phyloP scores from a whole-genome alignment of 345 rosid species.

The Geranium brycei region DNA sequence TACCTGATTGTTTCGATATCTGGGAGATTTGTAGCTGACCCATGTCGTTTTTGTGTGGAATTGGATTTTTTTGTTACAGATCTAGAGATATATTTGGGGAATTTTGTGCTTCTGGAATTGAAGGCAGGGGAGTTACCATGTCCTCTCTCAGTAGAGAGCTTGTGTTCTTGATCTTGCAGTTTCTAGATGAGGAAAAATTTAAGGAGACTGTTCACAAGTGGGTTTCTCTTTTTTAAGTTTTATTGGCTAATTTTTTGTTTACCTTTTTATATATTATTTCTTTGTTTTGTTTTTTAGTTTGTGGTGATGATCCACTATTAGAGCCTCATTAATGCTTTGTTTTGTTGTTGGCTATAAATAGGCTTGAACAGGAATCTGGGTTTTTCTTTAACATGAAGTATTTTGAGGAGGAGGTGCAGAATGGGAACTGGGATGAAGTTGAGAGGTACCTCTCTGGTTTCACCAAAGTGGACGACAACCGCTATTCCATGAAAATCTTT shows the following conservation, averaged over 20 bases:
- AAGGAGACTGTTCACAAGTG: constrained; percentile 98
- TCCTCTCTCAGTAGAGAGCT: constrained; percentile 99
- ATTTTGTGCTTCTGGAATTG: constrained; percentile 17
- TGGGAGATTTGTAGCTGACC: constrained; percentile 16
- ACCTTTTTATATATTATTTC: background rate
- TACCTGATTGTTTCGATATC: background rate
- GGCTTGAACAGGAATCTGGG: constrained; percentile 99
- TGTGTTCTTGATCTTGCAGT: constrained; percentile 94
- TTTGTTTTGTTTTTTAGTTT: background rate
- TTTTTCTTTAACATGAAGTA: constrained; percentile 97
- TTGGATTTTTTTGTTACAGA: constrained; percentile 27
- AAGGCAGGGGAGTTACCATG: constrained; percentile 41
- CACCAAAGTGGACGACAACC: constrained; percentile 92
- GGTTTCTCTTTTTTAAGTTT: constrained; percentile 13
- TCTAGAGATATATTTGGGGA: constrained; percentile 35
- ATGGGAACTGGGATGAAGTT: constrained; percentile 97
- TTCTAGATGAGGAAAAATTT: constrained; percentile 97
- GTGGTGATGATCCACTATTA: background rate
- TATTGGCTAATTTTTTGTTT: background rate
- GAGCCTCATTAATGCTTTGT: constrained; percentile 10
- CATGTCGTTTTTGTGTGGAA: background rate
- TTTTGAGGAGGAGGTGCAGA: constrained; percentile 96
- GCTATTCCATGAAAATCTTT: constrained; percentile 97
- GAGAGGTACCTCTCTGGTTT: constrained; percentile 97
- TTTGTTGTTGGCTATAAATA: constrained; percentile 12